A percentile compares a stretch with the other conserved stretches of the same genome.
Conservation (phyloP, 352 stramenopile genomes). For the Globisporangium paroecandrum region DNA sequence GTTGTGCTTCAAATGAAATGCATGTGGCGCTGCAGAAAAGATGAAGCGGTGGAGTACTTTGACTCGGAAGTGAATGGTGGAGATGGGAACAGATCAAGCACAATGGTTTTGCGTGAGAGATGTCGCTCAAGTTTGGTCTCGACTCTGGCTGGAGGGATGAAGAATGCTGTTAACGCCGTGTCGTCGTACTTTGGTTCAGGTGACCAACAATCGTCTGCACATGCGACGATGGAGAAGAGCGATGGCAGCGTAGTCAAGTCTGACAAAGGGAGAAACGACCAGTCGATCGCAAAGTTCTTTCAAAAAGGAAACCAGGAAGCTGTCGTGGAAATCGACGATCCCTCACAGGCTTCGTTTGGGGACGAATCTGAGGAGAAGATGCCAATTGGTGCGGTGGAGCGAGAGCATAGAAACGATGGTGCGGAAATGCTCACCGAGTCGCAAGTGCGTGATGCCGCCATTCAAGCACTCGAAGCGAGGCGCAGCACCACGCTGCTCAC, state of each 20-base stretch:
- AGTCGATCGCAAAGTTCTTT: constrained; percentile 18
- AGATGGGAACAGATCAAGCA: neutral
- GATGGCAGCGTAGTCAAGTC: neutral
- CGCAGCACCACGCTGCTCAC: constrained; percentile 28
- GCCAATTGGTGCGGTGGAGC: neutral
- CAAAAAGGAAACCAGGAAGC: neutral
- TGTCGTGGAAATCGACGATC: constrained; percentile 18
- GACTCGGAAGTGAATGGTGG: constrained; percentile 7
- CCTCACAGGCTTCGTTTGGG: constrained; percentile 2
- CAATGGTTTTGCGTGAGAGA: neutral
- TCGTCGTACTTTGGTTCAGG: constrained; percentile 24
- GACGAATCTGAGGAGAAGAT: neutral
- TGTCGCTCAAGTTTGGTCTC: constrained; percentile 25
- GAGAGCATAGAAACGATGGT: neutral
- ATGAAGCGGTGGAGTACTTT: constrained; percentile 8
- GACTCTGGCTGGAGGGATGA: constrained; percentile 22
- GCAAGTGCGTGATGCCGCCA: neutral
- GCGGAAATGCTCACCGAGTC: neutral
- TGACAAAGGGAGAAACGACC: neutral
- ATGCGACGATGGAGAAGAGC: neutral
- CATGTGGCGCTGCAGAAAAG: constrained; percentile 1
- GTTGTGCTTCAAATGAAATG: neutral
- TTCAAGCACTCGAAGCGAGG: neutral
- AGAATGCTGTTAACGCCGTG: constrained; percentile 27
- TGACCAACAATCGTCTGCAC: too few relatives aligned